phyloP scores from a whole-genome alignment of 106 monocot species.

The Vanilla planifolia region DNA sequence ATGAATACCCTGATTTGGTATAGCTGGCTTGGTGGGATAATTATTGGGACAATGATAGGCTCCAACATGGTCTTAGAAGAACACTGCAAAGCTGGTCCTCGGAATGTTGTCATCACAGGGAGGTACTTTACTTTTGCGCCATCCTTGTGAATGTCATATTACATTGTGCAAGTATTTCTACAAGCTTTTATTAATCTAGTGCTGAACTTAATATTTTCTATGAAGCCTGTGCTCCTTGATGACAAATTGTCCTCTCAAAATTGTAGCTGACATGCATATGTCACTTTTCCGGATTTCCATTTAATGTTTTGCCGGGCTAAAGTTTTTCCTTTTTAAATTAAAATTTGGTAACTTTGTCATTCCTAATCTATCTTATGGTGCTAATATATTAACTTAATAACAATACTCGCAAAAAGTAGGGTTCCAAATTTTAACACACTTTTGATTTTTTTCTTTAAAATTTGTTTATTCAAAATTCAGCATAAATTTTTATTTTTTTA shows the following conservation, averaged over 20 bases:
- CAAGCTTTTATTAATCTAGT: background rate
- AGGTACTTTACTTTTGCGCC: too few species aligned
- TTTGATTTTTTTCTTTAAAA: too few species aligned
- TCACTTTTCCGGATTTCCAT: background rate
- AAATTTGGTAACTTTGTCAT: background rate
- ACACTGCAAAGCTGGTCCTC: slow-evolving; percentile 88
- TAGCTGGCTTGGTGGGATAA: slow-evolving; percentile 96
- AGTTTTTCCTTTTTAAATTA: background rate
- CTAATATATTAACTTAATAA: too few species aligned
- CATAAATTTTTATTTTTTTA: too few species aligned
- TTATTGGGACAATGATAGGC: slow-evolving; percentile 94
- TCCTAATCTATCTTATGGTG: background rate
- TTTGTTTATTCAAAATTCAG: too few species aligned
- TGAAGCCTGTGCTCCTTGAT: too few species aligned
- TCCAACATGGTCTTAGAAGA: slow-evolving; percentile 92
- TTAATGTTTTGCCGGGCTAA: background rate
- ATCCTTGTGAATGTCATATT: background rate
- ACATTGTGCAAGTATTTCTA: background rate
- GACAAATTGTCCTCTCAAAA: background rate
- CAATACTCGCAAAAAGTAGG: too few species aligned
- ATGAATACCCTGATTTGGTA: slow-evolving; percentile 98
- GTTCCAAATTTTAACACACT: too few species aligned
- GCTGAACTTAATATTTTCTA: too few species aligned
- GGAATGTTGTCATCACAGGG: slow-evolving; percentile 96
- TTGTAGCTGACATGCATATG: background rate